A percentile compares a stretch with the other conserved stretches of the same genome.
Conservation (phyloP, 202 grass and related monocot species). For the Setaria viridis region DNA sequence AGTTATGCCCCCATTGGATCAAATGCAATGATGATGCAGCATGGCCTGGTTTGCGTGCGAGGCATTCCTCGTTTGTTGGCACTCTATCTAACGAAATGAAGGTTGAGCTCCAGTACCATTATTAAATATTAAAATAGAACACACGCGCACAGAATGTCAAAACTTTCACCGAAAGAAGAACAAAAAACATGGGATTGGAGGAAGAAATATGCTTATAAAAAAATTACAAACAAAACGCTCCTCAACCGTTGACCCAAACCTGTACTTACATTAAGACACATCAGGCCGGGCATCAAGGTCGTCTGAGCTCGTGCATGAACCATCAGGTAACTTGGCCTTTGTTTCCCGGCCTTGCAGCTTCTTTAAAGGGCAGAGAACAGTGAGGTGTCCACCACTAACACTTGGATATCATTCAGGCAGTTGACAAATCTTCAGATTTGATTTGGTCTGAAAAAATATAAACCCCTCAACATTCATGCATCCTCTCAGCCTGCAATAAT, state of each 20-base stretch:
- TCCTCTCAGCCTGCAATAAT: slow-evolving; percentile 27
- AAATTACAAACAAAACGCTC: not conserved
- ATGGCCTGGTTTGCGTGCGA: not conserved
- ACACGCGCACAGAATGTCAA: not conserved
- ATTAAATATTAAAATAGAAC: not conserved
- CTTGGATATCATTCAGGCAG: slow-evolving; percentile 27
- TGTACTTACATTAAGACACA: not conserved
- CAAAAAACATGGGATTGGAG: not conserved
- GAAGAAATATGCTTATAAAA: slow-evolving; percentile 1
- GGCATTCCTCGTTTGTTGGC: not conserved
- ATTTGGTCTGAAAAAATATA: slow-evolving; percentile 49
- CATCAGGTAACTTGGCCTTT: slow-evolving; percentile 8
- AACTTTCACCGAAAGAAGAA: not conserved
- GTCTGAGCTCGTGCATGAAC: slow-evolving; percentile 36
- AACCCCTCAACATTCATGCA: slow-evolving; percentile 39
- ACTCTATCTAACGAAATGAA: not conserved
- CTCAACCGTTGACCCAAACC: slow-evolving; percentile 5
- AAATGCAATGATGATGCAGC: not conserved
- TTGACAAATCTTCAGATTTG: slow-evolving; percentile 57
- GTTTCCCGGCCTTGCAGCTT: slow-evolving; percentile 39
- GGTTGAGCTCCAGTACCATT: not conserved
- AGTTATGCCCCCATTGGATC: not conserved
- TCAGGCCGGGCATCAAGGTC: not conserved
- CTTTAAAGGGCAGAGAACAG: slow-evolving; percentile 30
- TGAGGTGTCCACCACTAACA: slow-evolving; percentile 49